phyloP scores from a whole-genome alignment of 2,329 filamentous ascomycete species.

The Endocalyx cinctus region DNA sequence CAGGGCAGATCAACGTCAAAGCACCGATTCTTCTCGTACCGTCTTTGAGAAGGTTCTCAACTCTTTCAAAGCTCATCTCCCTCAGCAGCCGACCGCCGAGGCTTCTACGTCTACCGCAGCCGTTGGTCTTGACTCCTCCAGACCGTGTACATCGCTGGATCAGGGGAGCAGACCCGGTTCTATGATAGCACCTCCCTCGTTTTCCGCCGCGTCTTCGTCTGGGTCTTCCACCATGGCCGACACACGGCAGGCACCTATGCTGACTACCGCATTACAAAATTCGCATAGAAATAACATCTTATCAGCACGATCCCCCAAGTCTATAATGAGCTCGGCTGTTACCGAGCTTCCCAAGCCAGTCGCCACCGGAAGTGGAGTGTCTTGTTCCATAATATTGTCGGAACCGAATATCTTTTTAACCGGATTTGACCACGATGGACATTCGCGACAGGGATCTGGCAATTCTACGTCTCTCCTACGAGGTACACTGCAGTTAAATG shows the following conservation, averaged over 20 bases:
- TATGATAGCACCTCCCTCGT: conserved; percentile 20
- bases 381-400: conserved; percentile 68
- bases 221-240: conserved; percentile 24
- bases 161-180: conserved; percentile 15
- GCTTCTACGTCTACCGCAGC: conserved; percentile 5
- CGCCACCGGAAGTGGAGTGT: conserved; percentile 72
- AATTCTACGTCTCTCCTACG: conserved; percentile 75
- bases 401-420: conserved; percentile 78
- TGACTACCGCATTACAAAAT: conserved; percentile 20
- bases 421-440: conserved; percentile 70
- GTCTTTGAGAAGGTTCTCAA: conserved; percentile 29
- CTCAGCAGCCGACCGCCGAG: conserved; percentile 15
- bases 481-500: conserved; percentile 74
- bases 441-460: conserved; percentile 47
- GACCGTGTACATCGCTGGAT: conserved; percentile 7
- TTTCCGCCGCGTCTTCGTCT: conserved; percentile 15
- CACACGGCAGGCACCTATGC: conserved; percentile 18
- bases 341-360: conserved; percentile 64
- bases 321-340: conserved; percentile 47
- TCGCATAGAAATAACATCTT: conserved; percentile 46
- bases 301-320: conserved; percentile 47
- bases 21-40: conserved; percentile 25
- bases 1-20: conserved; percentile 14
- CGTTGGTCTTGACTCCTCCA: conserved; percentile 11
- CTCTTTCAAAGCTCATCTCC: conserved; percentile 24